These are phyloP conservation scores for Aureobasidium sp. DNA, from an alignment of 2,329 filamentous ascomycete genomes.

Conservation along the genomic window DNA sequence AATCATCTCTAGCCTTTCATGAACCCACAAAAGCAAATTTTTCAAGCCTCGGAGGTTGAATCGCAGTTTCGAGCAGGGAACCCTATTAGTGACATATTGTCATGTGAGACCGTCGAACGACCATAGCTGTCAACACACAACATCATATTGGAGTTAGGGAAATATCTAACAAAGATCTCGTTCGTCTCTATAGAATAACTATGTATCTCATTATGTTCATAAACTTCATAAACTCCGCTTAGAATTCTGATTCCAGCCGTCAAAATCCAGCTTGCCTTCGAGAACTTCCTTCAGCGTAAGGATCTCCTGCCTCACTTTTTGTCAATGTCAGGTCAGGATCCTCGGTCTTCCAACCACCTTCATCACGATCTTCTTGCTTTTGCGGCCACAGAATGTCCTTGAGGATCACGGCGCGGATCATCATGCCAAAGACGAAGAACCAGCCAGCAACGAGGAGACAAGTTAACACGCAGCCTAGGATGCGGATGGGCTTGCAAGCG, in stretches of 20 bases:
- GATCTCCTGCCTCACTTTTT: neutral
- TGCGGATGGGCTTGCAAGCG: slow-evolving; percentile 44
- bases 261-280: neutral
- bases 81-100: too few relatives aligned
- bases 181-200: neutral
- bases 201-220: neutral
- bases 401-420: slow-evolving; percentile 58
- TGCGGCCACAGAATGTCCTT: slow-evolving; percentile 69
- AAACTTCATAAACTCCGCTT: neutral
- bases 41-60: too few relatives aligned
- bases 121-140: too few relatives aligned
- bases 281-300: neutral
- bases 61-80: too few relatives aligned
- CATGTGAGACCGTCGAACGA: too few relatives aligned
- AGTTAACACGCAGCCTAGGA: slow-evolving; percentile 61
- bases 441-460: slow-evolving; percentile 59
- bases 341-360: slow-evolving; percentile 44
- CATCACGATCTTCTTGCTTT: slow-evolving; percentile 57
- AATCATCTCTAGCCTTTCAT: too few relatives aligned
- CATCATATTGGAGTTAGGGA: too few relatives aligned
- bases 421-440: slow-evolving; percentile 58
- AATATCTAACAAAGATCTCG: too few relatives aligned
- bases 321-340: neutral
- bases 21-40: too few relatives aligned
- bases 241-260: neutral